These are phyloP conservation scores for Carex pumila DNA, from an alignment of 176 grass and related monocot species.

Conservation along the genomic window DNA sequence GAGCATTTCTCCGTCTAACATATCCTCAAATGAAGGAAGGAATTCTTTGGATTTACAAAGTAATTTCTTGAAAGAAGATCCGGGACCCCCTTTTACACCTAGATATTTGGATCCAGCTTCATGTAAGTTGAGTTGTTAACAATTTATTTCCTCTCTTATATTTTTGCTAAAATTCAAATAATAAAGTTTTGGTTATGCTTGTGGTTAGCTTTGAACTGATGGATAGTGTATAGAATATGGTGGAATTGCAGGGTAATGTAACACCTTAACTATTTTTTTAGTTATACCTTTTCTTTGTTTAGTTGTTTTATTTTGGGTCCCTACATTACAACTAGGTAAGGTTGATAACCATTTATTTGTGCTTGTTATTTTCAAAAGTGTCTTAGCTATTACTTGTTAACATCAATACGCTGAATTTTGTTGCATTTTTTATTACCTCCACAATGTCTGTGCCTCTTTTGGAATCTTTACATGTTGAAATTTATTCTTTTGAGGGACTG, in stretches of 20 bases:
- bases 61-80: slow-evolving; percentile 57
- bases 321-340: background rate
- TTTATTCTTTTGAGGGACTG: background rate
- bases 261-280: background rate
- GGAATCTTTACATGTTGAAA: background rate
- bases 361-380: background rate
- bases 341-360: background rate
- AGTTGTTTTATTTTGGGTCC: background rate
- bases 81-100: slow-evolving; percentile 47
- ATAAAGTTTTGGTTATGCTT: background rate
- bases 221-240: background rate
- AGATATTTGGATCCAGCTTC: slow-evolving; percentile 70
- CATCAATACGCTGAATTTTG: too few species aligned
- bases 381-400: background rate
- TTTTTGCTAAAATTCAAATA: background rate
- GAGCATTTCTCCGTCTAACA: slow-evolving; percentile 38
- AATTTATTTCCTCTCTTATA: background rate
- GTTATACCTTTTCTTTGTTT: background rate
- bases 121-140: slow-evolving; percentile 55
- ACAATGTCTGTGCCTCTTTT: background rate
- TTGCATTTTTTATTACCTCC: background rate
- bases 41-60: slow-evolving; percentile 41
- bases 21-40: slow-evolving; percentile 34
- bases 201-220: background rate
- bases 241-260: background rate